phyloP scores from a whole-genome alignment of 2,329 filamentous ascomycete species.

The Calonectria honghensis region DNA sequence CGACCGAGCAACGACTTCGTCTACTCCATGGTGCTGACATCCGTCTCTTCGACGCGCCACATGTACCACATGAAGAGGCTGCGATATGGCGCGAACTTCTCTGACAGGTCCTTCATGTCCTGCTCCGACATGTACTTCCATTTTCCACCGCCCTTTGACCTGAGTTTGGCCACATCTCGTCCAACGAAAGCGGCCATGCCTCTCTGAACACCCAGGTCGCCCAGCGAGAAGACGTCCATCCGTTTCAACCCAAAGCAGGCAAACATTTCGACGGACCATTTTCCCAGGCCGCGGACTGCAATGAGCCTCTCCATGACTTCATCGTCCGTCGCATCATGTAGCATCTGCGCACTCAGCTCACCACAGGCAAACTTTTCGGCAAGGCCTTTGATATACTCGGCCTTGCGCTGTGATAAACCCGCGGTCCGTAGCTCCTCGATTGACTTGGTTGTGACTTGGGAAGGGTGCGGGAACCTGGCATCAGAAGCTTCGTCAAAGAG shows the following conservation, averaged over 20 bases:
- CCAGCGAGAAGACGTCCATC: conserved; percentile 93
- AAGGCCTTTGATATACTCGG: conserved; percentile 93
- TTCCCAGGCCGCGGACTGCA: conserved; percentile 89
- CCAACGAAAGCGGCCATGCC: conserved; percentile 94
- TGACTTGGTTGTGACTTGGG: conserved; percentile 78
- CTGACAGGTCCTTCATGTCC: conserved; percentile 91
- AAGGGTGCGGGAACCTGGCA: conserved; percentile 82
- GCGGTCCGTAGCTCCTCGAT: conserved; percentile 85
- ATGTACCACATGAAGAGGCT: conserved; percentile 99
- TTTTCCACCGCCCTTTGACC: conserved; percentile 83
- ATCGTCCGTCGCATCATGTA: conserved; percentile 88
- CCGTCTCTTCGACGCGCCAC: conserved; percentile 90
- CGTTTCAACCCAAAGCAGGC: conserved; percentile 95
- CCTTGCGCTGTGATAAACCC: conserved; percentile 94
- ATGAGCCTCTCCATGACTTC: conserved; percentile 88
- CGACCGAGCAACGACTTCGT: conserved; percentile 44
- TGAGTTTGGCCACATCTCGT: conserved; percentile 88
- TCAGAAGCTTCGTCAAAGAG: conserved; percentile 74
- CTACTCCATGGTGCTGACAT: conserved; percentile 77
- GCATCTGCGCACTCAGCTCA: conserved; percentile 84
- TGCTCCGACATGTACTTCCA: conserved; percentile 98
- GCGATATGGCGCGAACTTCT: conserved; percentile 89
- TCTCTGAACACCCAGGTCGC: conserved; percentile 94
- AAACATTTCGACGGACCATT: conserved; percentile 99
- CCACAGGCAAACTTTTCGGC: conserved; percentile 86